Evolutionary conservation across 345 rosid species (phyloP).

Genomic region (Arabis alpina): DNA sequence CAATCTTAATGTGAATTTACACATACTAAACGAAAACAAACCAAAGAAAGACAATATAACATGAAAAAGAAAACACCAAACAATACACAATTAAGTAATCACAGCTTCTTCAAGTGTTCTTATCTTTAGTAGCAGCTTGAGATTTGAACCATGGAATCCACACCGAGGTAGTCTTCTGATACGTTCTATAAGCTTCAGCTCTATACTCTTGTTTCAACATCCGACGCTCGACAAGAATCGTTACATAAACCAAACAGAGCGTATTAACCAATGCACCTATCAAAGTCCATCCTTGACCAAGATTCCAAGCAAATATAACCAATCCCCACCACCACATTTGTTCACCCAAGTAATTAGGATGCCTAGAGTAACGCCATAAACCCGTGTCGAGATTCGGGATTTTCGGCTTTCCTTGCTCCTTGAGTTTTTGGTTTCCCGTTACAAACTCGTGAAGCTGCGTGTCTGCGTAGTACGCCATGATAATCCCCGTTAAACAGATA

Average conservation of each 20-base stretch:
- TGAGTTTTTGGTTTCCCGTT: conserved; percentile 62
- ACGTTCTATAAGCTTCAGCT: conserved; percentile 79
- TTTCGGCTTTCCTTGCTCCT: conserved; percentile 73
- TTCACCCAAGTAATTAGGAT: conserved; percentile 97
- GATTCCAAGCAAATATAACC: conserved; percentile 79
- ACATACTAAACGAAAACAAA: conserved; percentile 21
- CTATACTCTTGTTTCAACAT: conserved; percentile 78
- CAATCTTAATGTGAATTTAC: conserved; percentile 16
- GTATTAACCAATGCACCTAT: conserved; percentile 72
- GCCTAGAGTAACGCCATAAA: conserved; percentile 82
- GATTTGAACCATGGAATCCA: conserved; percentile 96
- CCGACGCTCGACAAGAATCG: conserved; percentile 77
- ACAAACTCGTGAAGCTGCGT: conserved; percentile 82
- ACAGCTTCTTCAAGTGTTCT: conserved; percentile 51
- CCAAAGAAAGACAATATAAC: conserved; percentile 16
- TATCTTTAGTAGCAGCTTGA: conserved; percentile 49
- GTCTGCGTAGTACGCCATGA: conserved; percentile 78
- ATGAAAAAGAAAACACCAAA: neutral
- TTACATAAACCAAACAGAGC: conserved; percentile 79
- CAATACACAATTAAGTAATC: conserved; percentile 30
- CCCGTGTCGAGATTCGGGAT: conserved; percentile 76
- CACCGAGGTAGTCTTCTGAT: conserved; percentile 90
- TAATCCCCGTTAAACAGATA: conserved; percentile 66
- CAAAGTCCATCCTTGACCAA: conserved; percentile 78
- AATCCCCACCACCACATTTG: conserved; percentile 99